phyloP scores from a whole-genome alignment of 306 rosid species.

The Arachis hypogaea region DNA sequence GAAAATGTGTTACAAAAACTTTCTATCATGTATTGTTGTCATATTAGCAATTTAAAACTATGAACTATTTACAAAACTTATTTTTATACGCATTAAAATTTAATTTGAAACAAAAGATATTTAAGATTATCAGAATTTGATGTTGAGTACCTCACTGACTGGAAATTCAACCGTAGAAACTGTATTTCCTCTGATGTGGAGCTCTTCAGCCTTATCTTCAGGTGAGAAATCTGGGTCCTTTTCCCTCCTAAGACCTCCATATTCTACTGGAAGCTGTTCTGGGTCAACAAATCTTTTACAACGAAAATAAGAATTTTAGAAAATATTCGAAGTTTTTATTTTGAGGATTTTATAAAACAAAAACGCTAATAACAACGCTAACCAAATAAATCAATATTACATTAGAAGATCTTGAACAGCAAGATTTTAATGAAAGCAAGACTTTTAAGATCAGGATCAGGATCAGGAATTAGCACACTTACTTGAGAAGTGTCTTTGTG shows the following conservation, averaged over 20 bases:
- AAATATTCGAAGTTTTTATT: too few species aligned
- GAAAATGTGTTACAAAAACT: too few species aligned
- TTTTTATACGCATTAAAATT: not conserved
- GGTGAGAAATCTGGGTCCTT: constrained; percentile 62
- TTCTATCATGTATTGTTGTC: too few species aligned
- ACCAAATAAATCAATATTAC: too few species aligned
- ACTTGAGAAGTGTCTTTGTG: constrained; percentile 80
- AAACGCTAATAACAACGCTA: too few species aligned
- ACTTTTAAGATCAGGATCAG: not conserved
- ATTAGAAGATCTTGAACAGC: not conserved
- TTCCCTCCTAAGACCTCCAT: constrained; percentile 84
- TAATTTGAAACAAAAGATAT: not conserved
- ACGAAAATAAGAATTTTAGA: too few species aligned
- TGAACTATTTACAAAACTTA: not conserved
- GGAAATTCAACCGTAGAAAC: constrained; percentile 57
- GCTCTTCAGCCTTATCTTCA: constrained; percentile 56
- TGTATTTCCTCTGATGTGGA: constrained; percentile 50
- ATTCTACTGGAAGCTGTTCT: constrained; percentile 71
- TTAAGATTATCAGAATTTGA: not conserved
- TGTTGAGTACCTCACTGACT: constrained; percentile 52
- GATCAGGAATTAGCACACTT: constrained; percentile 29
- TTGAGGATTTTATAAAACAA: too few species aligned
- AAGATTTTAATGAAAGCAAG: not conserved
- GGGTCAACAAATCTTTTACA: constrained; percentile 63
- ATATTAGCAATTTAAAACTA: too few species aligned